Evolutionary conservation across 2,329 filamentous ascomycete genomes (phyloP).

Genomic region (Talaromyces amestolkiae): DNA sequence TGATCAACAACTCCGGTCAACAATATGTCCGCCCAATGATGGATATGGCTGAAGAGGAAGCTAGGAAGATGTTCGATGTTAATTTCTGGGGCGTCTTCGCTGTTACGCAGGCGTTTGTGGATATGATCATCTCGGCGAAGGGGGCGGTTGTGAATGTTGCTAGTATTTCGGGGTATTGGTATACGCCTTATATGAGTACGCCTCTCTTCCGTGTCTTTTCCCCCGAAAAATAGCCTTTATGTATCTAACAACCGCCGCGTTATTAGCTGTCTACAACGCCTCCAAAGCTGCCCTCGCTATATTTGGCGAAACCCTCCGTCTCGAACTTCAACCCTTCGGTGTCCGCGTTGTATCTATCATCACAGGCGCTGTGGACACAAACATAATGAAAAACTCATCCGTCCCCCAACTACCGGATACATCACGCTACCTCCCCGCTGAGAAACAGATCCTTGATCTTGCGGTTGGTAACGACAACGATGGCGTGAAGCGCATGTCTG

Average conservation of each 20-base stretch:
- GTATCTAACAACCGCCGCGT: too few species aligned
- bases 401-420: background rate
- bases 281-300: slow-evolving; percentile 11
- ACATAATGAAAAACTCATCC: background rate
- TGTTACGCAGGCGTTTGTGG: background rate
- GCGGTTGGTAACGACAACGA: background rate
- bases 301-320: slow-evolving; percentile 4
- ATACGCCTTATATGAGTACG: background rate
- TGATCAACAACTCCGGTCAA: background rate
- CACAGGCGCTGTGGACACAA: background rate
- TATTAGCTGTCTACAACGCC: slow-evolving; percentile 4
- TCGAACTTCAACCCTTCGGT: slow-evolving; percentile 12
- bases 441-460: background rate
- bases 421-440: background rate
- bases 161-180: background rate
- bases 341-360: background rate
- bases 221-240: too few species aligned
- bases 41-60: background rate
- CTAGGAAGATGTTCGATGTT: background rate
- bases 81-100: background rate
- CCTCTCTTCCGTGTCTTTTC: background rate
- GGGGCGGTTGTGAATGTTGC: background rate
- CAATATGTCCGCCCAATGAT: background rate
- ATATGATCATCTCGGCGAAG: background rate
- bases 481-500: background rate